Conservation (phyloP, 78 protist species). For the Planoprotostelium fungivorum region DNA sequence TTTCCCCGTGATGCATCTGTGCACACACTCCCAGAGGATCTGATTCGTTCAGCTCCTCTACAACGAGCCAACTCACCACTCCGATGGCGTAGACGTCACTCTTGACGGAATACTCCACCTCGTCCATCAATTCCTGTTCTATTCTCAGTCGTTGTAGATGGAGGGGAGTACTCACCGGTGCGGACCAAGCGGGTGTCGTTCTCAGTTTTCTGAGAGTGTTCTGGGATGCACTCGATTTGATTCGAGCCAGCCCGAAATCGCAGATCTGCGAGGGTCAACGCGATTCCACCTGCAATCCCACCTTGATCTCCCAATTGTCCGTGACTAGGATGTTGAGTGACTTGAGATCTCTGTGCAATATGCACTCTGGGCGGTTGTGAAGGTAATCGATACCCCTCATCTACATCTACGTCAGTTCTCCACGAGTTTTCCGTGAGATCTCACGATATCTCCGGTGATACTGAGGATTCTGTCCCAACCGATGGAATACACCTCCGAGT, state of each 20-base stretch:
- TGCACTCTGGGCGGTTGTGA: constrained; percentile 47
- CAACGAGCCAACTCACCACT: not conserved
- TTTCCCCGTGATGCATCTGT: not conserved
- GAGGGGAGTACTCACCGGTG: not conserved
- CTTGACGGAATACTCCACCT: constrained; percentile 53
- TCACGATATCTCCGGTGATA: not conserved
- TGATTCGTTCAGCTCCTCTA: not conserved
- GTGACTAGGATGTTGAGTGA: constrained; percentile 43
- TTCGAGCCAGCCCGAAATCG: not conserved
- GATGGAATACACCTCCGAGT: not conserved
- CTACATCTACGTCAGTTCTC: not conserved
- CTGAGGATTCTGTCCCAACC: not conserved
- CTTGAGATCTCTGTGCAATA: constrained; percentile 49
- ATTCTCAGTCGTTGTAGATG: not conserved
- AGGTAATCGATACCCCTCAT: constrained; percentile 46
- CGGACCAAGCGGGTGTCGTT: not conserved
- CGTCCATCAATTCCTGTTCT: constrained; percentile 31
- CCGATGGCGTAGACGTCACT: constrained; percentile 44
- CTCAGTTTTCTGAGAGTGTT: not conserved
- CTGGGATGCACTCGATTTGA: not conserved
- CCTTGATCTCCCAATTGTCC: not conserved
- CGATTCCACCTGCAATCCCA: not conserved
- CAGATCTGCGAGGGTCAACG: not conserved
- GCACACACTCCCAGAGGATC: not conserved
- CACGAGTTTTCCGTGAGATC: not conserved